Percentiles rank a stretch among this genome's conserved stretches.
phyloP scores from a whole-genome alignment of 192 early-diverging fungal species.

The Helicostylum pulchrum region DNA sequence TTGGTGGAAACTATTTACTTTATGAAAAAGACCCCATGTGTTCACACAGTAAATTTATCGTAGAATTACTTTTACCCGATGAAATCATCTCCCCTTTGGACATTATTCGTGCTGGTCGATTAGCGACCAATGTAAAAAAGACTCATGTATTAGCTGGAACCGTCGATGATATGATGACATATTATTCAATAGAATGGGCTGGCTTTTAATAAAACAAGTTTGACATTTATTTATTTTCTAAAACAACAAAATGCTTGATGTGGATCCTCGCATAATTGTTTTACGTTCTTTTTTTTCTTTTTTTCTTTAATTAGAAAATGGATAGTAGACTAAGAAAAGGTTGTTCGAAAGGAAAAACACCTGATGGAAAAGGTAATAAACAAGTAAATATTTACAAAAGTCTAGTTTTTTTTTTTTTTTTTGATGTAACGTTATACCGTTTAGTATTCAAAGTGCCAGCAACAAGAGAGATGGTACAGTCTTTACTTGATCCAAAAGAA shows the following conservation, averaged over 20 bases:
- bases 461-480: conserved; percentile 69
- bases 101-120: conserved; percentile 54
- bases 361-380: conserved; percentile 35
- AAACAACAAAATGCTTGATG: no score
- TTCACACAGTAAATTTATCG: conserved; percentile 67
- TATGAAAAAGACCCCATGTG: conserved; percentile 75
- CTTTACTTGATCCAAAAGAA: conserved; percentile 63
- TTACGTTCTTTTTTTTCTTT: no score
- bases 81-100: conserved; percentile 39
- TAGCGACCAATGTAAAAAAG: conserved; percentile 77
- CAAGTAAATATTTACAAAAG: neutral
- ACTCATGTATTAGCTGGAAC: conserved; percentile 55
- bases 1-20: conserved; percentile 83
- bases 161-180: conserved; percentile 21
- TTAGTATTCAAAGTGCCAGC: conserved; percentile 68
- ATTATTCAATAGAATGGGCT: conserved; percentile 50
- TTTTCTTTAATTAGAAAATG: no score
- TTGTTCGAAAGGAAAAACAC: conserved; percentile 34
- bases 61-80: conserved; percentile 35
- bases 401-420: neutral
- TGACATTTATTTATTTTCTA: no score
- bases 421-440: neutral
- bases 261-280: no score
- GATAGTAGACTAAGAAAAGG: no score
- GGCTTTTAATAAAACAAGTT: conserved; percentile 31